Conservation (phyloP, 495 filamentous ascomycete genomes). For the Podospora didyma region DNA sequence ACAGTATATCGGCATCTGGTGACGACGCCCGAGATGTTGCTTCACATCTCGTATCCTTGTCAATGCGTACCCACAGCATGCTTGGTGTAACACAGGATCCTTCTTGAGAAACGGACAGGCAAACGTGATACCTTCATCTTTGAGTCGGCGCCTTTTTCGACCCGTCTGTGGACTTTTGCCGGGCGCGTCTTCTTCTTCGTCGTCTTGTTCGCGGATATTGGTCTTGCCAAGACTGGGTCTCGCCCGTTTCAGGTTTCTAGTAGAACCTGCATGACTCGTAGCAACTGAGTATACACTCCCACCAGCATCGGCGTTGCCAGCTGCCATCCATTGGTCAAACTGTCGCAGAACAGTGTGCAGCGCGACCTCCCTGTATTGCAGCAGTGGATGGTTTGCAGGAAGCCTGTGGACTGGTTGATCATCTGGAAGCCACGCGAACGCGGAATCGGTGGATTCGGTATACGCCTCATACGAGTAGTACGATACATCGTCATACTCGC, state of each 20-base stretch:
- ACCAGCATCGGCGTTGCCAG: no score
- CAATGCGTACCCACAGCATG: conserved; percentile 27
- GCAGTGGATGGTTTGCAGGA: not conserved
- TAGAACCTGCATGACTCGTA: not conserved
- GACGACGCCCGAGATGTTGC: conserved; percentile 29
- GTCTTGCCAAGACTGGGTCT: not conserved
- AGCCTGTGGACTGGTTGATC: not conserved
- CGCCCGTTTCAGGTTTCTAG: not conserved
- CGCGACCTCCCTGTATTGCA: no score
- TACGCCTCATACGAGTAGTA: not conserved
- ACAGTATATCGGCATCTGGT: conserved; percentile 30
- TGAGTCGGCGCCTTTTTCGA: not conserved
- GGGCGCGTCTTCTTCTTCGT: conserved; percentile 1
- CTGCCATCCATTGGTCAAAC: no score
- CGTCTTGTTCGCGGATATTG: not conserved
- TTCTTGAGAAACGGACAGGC: conserved; percentile 34
- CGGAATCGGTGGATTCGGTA: conserved; percentile 9
- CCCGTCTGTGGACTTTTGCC: not conserved
- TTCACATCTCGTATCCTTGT: conserved; percentile 33
- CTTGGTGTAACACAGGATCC: conserved; percentile 22
- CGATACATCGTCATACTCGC: conserved; percentile 2
- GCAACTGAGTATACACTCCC: not conserved
- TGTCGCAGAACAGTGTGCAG: no score
- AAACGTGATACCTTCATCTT: conserved; percentile 2
- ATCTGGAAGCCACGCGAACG: conserved; percentile 6